Percentiles rank a stretch among this genome's conserved stretches.
These are phyloP conservation scores for Penicillium cosmopolitanum DNA, from an alignment of 495 filamentous ascomycete species.

Conservation along the genomic window DNA sequence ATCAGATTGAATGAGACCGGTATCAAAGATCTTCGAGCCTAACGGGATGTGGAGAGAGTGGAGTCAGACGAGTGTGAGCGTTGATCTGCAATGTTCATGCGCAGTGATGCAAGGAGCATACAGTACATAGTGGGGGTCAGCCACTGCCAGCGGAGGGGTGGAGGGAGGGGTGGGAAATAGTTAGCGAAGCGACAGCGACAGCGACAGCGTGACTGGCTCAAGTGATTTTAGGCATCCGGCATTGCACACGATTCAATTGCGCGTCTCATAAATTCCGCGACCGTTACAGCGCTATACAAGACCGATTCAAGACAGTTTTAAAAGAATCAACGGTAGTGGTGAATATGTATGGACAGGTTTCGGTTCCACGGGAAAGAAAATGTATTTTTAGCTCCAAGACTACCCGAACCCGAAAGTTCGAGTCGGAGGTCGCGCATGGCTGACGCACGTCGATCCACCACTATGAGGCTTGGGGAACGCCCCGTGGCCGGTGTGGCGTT, in stretches of 20 bases:
- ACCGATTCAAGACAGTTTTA: too few relatives aligned
- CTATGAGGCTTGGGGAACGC: not conserved
- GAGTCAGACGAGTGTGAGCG: not conserved
- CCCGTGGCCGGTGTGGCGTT: conserved; percentile 9
- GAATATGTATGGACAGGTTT: conserved; percentile 4
- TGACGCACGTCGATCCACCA: conserved; percentile 28
- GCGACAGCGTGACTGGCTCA: not conserved
- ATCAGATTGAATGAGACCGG: too few relatives aligned
- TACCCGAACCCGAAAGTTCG: not conserved
- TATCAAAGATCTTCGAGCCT: not conserved
- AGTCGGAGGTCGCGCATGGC: conserved; percentile 6
- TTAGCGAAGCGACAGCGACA: not conserved
- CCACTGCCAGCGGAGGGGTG: too few relatives aligned
- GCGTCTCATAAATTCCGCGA: too few relatives aligned
- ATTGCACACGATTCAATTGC: too few relatives aligned
- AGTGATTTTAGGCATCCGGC: too few relatives aligned
- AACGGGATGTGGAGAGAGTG: not conserved
- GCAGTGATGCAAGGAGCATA: not conserved
- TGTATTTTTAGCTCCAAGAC: conserved; percentile 23
- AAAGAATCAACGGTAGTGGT: too few relatives aligned
- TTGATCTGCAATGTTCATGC: conserved; percentile 4
- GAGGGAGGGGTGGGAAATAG: not conserved
- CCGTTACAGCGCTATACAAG: too few relatives aligned
- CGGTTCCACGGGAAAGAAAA: not conserved
- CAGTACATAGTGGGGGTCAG: too few relatives aligned